Conservation (phyloP, 768 basidiomycete genomes). For the Suillus discolor region DNA sequence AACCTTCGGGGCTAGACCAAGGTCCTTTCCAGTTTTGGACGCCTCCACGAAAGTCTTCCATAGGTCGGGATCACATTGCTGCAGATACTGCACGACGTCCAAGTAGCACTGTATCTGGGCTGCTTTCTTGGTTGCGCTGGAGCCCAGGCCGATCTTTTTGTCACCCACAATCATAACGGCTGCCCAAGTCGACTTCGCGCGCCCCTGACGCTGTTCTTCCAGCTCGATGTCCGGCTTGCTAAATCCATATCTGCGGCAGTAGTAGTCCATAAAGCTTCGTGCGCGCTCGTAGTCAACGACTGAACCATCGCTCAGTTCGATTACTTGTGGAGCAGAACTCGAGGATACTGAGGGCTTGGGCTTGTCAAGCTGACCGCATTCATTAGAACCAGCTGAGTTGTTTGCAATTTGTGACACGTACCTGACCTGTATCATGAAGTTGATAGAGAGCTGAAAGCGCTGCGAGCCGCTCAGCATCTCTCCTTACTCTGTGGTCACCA, state of each 20-base stretch:
- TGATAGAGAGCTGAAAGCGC: slow-evolving; percentile 76
- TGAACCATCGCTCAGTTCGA: slow-evolving; percentile 62
- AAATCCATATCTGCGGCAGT: slow-evolving; percentile 80
- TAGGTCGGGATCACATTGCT: slow-evolving; percentile 77
- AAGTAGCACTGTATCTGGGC: slow-evolving; percentile 77
- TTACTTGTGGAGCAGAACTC: slow-evolving; percentile 20
- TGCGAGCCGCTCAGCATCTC: slow-evolving; percentile 74
- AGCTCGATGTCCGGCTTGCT: slow-evolving; percentile 71
- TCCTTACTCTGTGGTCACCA: slow-evolving; percentile 61
- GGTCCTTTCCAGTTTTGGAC: slow-evolving; percentile 63
- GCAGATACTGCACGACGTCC: slow-evolving; percentile 86
- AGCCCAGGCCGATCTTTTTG: slow-evolving; percentile 81
- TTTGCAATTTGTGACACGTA: slow-evolving; percentile 41
- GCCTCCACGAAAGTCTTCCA: slow-evolving; percentile 74
- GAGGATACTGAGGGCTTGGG: slow-evolving; percentile 21
- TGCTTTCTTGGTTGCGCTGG: slow-evolving; percentile 66
- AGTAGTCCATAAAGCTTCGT: slow-evolving; percentile 93
- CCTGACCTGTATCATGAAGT: slow-evolving; percentile 61
- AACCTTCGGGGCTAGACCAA: slow-evolving; percentile 73
- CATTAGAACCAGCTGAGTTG: slow-evolving; percentile 7
- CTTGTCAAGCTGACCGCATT: slow-evolving; percentile 28
- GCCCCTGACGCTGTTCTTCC: slow-evolving; percentile 35
- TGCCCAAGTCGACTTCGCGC: slow-evolving; percentile 52
- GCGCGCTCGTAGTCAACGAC: slow-evolving; percentile 71
- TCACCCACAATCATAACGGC: slow-evolving; percentile 77